These are phyloP conservation scores for Paecilomyces sp. DNA, from an alignment of 2,329 filamentous ascomycete genomes.

Conservation along the genomic window DNA sequence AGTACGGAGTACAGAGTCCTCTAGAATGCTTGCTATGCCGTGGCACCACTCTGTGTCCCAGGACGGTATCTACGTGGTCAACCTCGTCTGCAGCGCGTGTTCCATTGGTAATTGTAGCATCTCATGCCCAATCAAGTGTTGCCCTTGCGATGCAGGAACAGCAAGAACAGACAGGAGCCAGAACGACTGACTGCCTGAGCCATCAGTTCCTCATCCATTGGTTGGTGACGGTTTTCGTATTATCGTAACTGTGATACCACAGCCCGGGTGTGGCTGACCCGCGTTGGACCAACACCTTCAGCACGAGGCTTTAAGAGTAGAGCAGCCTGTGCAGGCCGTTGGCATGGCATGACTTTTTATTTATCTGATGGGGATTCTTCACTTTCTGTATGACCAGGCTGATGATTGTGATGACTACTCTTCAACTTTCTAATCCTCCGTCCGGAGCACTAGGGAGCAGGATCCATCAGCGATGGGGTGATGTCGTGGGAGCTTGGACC, in stretches of 20 bases:
- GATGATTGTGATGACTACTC: background rate
- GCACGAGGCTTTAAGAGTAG: background rate
- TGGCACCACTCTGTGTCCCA: background rate
- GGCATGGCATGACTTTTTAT: background rate
- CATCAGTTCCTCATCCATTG: background rate
- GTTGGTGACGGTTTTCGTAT: background rate
- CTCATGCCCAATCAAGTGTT: background rate
- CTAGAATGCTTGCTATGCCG: background rate
- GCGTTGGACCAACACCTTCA: background rate
- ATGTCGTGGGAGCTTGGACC: background rate
- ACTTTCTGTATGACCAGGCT: background rate
- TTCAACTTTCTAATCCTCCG: background rate
- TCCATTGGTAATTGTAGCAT: background rate
- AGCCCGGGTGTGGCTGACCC: background rate
- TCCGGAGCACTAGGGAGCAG: background rate
- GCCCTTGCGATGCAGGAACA: background rate
- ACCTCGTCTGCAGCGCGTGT: background rate
- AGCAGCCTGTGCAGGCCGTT: background rate
- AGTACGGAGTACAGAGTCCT: background rate
- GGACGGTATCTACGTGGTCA: background rate
- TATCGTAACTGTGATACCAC: background rate
- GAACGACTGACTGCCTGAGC: background rate
- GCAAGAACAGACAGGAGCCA: background rate
- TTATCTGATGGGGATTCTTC: background rate
- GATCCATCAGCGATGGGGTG: background rate